Percentiles rank a stretch among this genome's conserved stretches.
These are phyloP conservation scores for Oidiodendron maius DNA, from an alignment of 495 filamentous ascomycete genomes.

Conservation along the genomic window DNA sequence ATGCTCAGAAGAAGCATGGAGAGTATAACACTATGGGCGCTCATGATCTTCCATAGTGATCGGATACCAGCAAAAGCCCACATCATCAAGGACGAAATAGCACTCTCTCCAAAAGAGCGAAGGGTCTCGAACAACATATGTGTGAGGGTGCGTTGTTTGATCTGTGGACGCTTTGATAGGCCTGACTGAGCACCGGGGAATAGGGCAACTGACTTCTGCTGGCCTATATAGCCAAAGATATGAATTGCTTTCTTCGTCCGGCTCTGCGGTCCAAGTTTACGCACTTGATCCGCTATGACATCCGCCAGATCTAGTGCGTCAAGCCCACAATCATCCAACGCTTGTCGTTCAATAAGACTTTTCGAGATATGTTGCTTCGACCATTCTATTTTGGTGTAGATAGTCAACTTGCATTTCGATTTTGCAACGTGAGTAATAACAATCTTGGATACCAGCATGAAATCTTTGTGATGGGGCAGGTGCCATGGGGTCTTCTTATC, in stretches of 20 bases:
- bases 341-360: constrained; percentile 73
- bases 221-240: constrained; percentile 83
- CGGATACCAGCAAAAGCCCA: constrained; percentile 59
- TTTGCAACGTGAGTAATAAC: constrained; percentile 92
- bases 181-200: constrained; percentile 38
- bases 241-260: constrained; percentile 85
- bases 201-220: constrained; percentile 59
- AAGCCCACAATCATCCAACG: constrained; percentile 69
- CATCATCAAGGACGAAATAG: constrained; percentile 65
- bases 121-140: constrained; percentile 65
- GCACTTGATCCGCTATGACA: constrained; percentile 80
- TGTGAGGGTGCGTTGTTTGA: constrained; percentile 60
- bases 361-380: constrained; percentile 60
- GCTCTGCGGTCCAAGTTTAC: constrained; percentile 71
- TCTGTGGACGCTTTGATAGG: constrained; percentile 42
- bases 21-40: constrained; percentile 71
- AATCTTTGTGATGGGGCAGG: constrained; percentile 71
- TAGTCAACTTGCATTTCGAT: constrained; percentile 82
- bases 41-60: constrained; percentile 61
- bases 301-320: constrained; percentile 83
- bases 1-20: constrained; percentile 59
- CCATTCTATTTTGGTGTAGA: constrained; percentile 88
- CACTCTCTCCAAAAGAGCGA: constrained; percentile 61
- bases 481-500: constrained; percentile 88
- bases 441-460: constrained; percentile 82